Evolutionary conservation across 768 basidiomycete genomes (phyloP).

Genomic region (Leccinum arenicola): DNA sequence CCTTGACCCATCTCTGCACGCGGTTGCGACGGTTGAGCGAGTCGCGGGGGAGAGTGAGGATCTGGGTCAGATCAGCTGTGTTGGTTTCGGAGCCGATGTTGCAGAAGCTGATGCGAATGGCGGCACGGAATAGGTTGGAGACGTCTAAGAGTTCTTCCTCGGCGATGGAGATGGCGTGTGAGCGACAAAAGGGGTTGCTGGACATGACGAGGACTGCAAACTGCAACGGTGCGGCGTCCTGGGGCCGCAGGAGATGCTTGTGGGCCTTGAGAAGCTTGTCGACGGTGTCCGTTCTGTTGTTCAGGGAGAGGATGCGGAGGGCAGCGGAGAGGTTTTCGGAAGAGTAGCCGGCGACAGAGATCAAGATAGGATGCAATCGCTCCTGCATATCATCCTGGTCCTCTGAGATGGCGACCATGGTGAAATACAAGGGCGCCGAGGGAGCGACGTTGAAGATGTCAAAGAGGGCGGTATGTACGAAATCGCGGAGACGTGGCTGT

Average conservation of each 20-base stretch:
- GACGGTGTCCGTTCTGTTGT: slow-evolving; percentile 36
- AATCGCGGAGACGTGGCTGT: slow-evolving; percentile 38
- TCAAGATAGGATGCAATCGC: slow-evolving; percentile 34
- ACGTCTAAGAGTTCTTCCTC: slow-evolving; percentile 53
- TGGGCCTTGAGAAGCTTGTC: slow-evolving; percentile 43
- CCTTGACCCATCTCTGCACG: slow-evolving; percentile 51
- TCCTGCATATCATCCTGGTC: slow-evolving; percentile 34
- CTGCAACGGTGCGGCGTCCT: slow-evolving; percentile 49
- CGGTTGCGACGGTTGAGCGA: slow-evolving; percentile 43
- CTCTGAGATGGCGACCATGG: slow-evolving; percentile 39
- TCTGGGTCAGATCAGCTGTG: slow-evolving; percentile 41
- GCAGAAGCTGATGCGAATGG: slow-evolving; percentile 46
- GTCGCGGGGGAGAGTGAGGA: slow-evolving; percentile 41
- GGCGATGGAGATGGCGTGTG: slow-evolving; percentile 40
- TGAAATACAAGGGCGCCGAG: slow-evolving; percentile 43
- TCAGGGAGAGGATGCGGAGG: slow-evolving; percentile 47
- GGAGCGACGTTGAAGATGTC: slow-evolving; percentile 51
- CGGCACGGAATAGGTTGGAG: slow-evolving; percentile 39
- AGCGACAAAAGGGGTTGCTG: slow-evolving; percentile 22
- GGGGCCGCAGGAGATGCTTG: slow-evolving; percentile 57
- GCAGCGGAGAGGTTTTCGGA: slow-evolving; percentile 54
- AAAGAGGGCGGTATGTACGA: slow-evolving; percentile 46
- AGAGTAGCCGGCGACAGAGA: slow-evolving; percentile 43
- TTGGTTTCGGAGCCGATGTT: slow-evolving; percentile 42
- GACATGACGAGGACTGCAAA: slow-evolving; percentile 41